Evolutionary conservation across 2,329 filamentous ascomycete species (phyloP).

Genomic region (Trichoderma sp.): DNA sequence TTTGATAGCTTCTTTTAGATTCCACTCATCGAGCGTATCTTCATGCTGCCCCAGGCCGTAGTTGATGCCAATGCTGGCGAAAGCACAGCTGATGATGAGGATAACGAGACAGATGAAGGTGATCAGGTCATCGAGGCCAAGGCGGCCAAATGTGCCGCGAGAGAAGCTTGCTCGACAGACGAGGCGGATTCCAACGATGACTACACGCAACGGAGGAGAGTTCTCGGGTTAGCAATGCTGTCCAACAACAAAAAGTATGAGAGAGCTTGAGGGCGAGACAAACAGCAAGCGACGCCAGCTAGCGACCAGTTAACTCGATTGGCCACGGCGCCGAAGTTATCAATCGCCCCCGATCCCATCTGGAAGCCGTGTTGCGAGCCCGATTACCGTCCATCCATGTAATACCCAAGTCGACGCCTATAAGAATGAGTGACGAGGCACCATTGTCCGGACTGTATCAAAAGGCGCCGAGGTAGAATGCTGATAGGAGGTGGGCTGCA

Average conservation of each 20-base stretch:
- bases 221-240: neutral
- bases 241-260: neutral
- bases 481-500: constrained; percentile 15
- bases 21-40: constrained; percentile 10
- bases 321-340: constrained; percentile 31
- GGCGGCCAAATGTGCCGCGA: constrained; percentile 29
- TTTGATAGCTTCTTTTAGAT: constrained; percentile 28
- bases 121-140: constrained; percentile 33
- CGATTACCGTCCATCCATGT: constrained; percentile 22
- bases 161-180: constrained; percentile 29
- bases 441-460: constrained; percentile 1
- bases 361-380: constrained; percentile 13
- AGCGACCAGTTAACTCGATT: constrained; percentile 33
- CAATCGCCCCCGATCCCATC: constrained; percentile 30
- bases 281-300: constrained; percentile 31
- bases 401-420: constrained; percentile 14
- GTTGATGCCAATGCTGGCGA: constrained; percentile 30
- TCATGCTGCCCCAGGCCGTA: constrained; percentile 32
- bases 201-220: constrained; percentile 17
- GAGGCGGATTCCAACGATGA: constrained; percentile 30
- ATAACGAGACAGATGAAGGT: constrained; percentile 30
- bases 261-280: constrained; percentile 5
- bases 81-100: constrained; percentile 31
- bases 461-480: neutral
- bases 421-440: constrained; percentile 13